These are phyloP conservation scores for Lactifluus subvellereus DNA, from an alignment of 768 basidiomycete species.

Conservation along the genomic window DNA sequence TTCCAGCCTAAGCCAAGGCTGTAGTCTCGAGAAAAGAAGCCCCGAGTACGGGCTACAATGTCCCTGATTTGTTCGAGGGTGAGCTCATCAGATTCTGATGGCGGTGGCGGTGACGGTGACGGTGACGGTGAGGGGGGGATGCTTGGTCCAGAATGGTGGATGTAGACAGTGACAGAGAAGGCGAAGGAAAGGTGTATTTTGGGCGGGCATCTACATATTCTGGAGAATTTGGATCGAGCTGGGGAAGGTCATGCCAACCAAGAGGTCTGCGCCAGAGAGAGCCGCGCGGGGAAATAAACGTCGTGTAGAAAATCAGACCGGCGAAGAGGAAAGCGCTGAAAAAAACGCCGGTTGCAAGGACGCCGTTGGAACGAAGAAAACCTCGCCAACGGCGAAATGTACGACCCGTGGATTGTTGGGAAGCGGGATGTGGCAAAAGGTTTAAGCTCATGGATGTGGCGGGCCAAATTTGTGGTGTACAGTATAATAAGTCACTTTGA, in stretches of 20 bases:
- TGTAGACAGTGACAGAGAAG: neutral
- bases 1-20: constrained; percentile 44
- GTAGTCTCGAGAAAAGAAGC: constrained; percentile 42
- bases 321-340: constrained; percentile 6
- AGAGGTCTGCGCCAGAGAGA: neutral
- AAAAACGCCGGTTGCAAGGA: neutral
- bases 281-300: neutral
- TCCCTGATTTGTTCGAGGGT: constrained; percentile 32
- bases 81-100: constrained; percentile 19
- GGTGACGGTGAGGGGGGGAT: neutral
- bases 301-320: constrained; percentile 7
- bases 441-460: neutral
- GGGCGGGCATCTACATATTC: neutral
- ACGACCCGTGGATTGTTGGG: neutral
- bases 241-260: neutral
- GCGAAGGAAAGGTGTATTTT: neutral
- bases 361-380: neutral
- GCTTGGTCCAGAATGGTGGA: neutral
- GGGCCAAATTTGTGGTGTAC: no score
- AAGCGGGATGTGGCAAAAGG: neutral
- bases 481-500: no score
- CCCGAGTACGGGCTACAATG: constrained; percentile 36
- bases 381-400: constrained; percentile 2
- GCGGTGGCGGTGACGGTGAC: neutral
- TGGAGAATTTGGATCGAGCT: neutral